Conservation (phyloP, 768 basidiomycete species). For the Trametes elegans region DNA sequence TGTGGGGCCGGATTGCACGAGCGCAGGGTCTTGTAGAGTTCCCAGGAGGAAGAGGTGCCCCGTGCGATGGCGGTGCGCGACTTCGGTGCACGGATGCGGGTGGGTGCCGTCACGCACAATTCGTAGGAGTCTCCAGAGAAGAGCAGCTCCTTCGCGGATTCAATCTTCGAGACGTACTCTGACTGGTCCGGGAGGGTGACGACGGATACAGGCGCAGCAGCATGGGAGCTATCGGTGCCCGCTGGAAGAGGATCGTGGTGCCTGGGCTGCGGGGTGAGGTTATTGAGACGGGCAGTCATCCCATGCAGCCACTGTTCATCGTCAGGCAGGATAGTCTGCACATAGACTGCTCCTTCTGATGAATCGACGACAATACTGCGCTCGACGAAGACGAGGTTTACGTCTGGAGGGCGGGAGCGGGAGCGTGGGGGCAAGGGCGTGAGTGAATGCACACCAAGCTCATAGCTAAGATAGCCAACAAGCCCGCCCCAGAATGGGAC, state of each 20-base stretch:
- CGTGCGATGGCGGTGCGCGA: slow-evolving; percentile 7
- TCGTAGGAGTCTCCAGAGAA: slow-evolving; percentile 90
- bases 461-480: slow-evolving; percentile 76
- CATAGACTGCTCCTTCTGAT: slow-evolving; percentile 44
- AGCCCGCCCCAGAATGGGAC: slow-evolving; percentile 86
- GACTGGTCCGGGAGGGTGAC: slow-evolving; percentile 56
- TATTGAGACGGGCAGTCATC: slow-evolving; percentile 35
- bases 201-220: slow-evolving; percentile 20
- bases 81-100: slow-evolving; percentile 51
- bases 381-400: slow-evolving; percentile 76
- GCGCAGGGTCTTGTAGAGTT: slow-evolving; percentile 70
- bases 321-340: slow-evolving; percentile 62
- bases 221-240: slow-evolving; percentile 24
- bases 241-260: slow-evolving; percentile 1
- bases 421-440: slow-evolving; percentile 37
- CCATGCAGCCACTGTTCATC: slow-evolving; percentile 63
- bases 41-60: slow-evolving; percentile 56
- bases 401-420: slow-evolving; percentile 53
- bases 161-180: slow-evolving; percentile 67
- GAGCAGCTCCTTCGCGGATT: slow-evolving; percentile 68
- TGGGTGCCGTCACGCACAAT: slow-evolving; percentile 82
- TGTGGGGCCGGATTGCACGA: slow-evolving; percentile 85
- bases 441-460: slow-evolving; percentile 64
- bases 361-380: slow-evolving; percentile 72
- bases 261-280: slow-evolving; percentile 16